These are phyloP conservation scores for Barbarea vulgaris DNA, from an alignment of 345 rosid genomes.

Conservation along the genomic window DNA sequence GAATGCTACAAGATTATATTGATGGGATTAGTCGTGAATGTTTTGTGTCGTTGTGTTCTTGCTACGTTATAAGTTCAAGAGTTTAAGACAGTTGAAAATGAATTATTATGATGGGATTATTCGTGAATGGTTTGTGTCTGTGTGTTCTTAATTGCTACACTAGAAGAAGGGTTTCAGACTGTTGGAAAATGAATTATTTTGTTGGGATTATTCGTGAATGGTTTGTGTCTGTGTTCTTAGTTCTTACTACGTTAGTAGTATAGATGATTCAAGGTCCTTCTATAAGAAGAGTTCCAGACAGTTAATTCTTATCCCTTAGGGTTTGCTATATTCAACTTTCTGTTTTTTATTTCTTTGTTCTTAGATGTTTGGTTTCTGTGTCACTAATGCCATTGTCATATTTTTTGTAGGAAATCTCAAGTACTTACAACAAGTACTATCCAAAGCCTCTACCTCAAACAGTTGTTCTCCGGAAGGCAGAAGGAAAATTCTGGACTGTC, in stretches of 20 bases:
- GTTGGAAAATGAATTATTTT: no score
- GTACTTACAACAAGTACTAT: conserved; percentile 18
- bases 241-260: no score
- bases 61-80: not conserved
- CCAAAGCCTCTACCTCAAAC: conserved; percentile 30
- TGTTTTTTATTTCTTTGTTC: not conserved
- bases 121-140: not conserved
- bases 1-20: not conserved
- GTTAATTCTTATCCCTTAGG: not conserved
- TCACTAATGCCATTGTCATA: not conserved
- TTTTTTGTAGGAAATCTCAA: conserved; percentile 23
- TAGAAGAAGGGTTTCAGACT: no score
- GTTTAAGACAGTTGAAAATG: not conserved
- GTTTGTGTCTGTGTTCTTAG: no score
- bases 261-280: no score
- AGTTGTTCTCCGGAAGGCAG: conserved; percentile 22
- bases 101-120: not conserved
- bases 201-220: no score
- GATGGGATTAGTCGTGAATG: not conserved
- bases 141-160: no score
- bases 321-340: not conserved
- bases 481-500: conserved; percentile 31
- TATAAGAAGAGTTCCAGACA: no score
- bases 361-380: not conserved
- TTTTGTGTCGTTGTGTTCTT: not conserved